phyloP scores from a whole-genome alignment of 768 basidiomycete genomes.

The Pisolithus tinctorius region DNA sequence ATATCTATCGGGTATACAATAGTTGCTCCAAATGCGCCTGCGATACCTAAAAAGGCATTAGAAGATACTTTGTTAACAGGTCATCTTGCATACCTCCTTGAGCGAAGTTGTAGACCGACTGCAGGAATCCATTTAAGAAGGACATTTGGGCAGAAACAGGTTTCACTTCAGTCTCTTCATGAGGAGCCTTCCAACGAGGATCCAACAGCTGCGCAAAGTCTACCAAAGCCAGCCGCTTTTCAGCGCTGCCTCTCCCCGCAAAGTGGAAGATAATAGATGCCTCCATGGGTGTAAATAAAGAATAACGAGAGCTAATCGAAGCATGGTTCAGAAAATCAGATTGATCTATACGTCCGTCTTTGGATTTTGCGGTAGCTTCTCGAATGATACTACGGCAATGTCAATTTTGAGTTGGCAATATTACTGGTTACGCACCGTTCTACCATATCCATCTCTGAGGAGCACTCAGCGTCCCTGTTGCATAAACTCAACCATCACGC shows the following conservation, averaged over 20 bases:
- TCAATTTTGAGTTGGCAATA: slow-evolving; percentile 1
- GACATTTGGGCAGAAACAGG: slow-evolving; percentile 29
- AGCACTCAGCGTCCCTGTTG: slow-evolving; percentile 1
- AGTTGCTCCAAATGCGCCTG: slow-evolving; percentile 94
- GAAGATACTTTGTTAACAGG: not conserved
- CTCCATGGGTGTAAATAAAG: slow-evolving; percentile 96
- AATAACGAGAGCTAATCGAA: slow-evolving; percentile 82
- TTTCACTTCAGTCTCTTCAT: slow-evolving; percentile 40
- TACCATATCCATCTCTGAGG: slow-evolving; percentile 87
- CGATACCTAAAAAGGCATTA: slow-evolving; percentile 53
- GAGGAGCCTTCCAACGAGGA: slow-evolving; percentile 77
- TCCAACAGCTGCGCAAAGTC: slow-evolving; percentile 94
- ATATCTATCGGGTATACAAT: slow-evolving; percentile 96
- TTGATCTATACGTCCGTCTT: slow-evolving; percentile 93
- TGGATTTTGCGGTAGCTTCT: slow-evolving; percentile 83
- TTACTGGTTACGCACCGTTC: slow-evolving; percentile 50
- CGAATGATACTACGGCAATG: slow-evolving; percentile 60
- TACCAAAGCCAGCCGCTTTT: slow-evolving; percentile 69
- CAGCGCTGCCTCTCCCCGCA: slow-evolving; percentile 70
- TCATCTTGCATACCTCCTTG: slow-evolving; percentile 58
- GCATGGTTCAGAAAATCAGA: slow-evolving; percentile 93
- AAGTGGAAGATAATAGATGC: slow-evolving; percentile 98
- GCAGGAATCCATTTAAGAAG: slow-evolving; percentile 48
- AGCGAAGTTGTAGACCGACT: slow-evolving; percentile 80
- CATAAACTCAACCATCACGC: slow-evolving; percentile 17